Conservation (phyloP, 2,329 filamentous ascomycete genomes). For the Aspergillus alliaceus region DNA sequence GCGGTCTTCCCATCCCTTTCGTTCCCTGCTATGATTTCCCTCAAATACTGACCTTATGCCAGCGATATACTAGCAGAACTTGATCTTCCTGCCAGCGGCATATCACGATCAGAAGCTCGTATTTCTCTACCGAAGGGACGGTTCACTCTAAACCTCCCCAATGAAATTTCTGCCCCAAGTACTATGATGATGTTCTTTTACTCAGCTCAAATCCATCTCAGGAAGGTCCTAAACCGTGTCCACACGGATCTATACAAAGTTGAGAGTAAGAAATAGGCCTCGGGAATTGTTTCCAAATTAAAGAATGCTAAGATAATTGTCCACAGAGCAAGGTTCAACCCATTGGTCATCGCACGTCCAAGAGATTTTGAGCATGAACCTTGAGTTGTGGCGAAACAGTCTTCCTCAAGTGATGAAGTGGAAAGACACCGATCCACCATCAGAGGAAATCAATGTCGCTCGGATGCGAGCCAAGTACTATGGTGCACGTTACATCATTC, state of each 20-base stretch:
- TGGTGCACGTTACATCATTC: conserved; percentile 85
- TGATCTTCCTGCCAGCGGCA: conserved; percentile 61
- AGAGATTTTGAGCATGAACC: conserved; percentile 46
- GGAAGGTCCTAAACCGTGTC: conserved; percentile 57
- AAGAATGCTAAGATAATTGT: conserved; percentile 1
- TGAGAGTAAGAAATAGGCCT: conserved; percentile 23
- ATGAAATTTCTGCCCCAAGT: conserved; percentile 33
- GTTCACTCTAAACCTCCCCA: conserved; percentile 32
- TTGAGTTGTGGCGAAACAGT: conserved; percentile 55
- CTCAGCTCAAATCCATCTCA: conserved; percentile 61
- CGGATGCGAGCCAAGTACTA: conserved; percentile 92
- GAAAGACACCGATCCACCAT: conserved; percentile 67
- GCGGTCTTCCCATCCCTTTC: neutral
- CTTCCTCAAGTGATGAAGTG: conserved; percentile 58
- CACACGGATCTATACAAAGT: conserved; percentile 57
- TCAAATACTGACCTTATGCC: neutral
- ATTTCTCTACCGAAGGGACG: conserved; percentile 42
- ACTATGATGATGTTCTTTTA: conserved; percentile 57
- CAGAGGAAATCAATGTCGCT: conserved; percentile 75
- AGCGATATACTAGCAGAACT: conserved; percentile 92
- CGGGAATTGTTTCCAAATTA: neutral
- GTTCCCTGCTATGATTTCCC: too few relatives aligned
- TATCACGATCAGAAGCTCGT: conserved; percentile 55
- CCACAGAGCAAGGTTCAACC: conserved; percentile 30
- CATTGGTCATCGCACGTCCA: conserved; percentile 41